These are phyloP conservation scores for Cryptosporidium baileyi DNA, from an alignment of 169 alveolate genomes.

Conservation along the genomic window DNA sequence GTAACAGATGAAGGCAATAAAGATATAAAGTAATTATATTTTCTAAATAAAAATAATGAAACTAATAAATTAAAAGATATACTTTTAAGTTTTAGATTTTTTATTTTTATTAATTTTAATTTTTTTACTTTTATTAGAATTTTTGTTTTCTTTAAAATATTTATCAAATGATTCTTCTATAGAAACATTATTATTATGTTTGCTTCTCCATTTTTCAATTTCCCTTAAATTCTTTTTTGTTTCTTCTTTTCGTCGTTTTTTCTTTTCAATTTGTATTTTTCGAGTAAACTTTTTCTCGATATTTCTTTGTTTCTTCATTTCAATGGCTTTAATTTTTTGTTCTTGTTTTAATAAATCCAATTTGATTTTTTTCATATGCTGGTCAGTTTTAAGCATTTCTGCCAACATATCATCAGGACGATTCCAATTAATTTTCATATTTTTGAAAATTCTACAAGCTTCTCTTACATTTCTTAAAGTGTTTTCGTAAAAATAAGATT, in stretches of 20 bases:
- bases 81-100: background rate
- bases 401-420: constrained; percentile 72
- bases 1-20: background rate
- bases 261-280: constrained; percentile 53
- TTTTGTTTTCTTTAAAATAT: background rate
- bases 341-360: constrained; percentile 49
- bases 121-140: background rate
- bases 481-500: constrained; percentile 14
- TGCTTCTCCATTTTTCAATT: constrained; percentile 49
- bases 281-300: constrained; percentile 50
- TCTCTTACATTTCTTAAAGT: constrained; percentile 34
- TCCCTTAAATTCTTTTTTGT: constrained; percentile 51
- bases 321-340: constrained; percentile 36
- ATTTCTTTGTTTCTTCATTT: constrained; percentile 8
- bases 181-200: background rate
- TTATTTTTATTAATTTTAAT: background rate
- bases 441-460: background rate
- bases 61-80: background rate
- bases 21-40: background rate
- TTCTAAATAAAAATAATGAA: background rate
- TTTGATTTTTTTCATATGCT: constrained; percentile 66
- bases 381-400: constrained; percentile 71
- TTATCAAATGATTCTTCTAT: constrained; percentile 65
- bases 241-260: constrained; percentile 46
- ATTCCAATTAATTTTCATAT: constrained; percentile 29